Percentiles rank a stretch among this genome's conserved stretches.
Evolutionary conservation across 768 basidiomycete genomes (phyloP).

Genomic region (Tephrocybe sp.): DNA sequence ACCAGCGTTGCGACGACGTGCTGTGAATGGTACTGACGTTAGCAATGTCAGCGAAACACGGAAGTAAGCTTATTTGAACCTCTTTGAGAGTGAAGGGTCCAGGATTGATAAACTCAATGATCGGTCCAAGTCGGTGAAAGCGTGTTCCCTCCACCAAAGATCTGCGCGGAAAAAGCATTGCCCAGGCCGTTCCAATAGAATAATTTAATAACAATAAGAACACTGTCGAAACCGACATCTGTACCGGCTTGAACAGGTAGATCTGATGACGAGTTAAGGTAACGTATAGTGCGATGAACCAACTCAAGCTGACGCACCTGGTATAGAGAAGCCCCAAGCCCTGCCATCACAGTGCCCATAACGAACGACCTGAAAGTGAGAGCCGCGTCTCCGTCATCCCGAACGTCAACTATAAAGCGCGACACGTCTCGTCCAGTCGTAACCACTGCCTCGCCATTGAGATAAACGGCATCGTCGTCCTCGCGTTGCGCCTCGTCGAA

Average conservation of each 20-base stretch:
- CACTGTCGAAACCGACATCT: conserved; percentile 48
- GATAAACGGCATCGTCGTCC: conserved; percentile 27
- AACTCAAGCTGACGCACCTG: conserved; percentile 36
- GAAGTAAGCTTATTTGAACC: conserved; percentile 27
- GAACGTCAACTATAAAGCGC: conserved; percentile 49
- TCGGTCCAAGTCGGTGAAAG: conserved; percentile 34
- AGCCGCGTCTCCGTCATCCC: conserved; percentile 56
- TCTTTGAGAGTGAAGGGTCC: conserved; percentile 58
- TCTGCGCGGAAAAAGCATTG: conserved; percentile 39
- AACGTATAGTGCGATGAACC: not conserved
- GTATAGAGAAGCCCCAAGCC: conserved; percentile 53
- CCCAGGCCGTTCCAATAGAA: conserved; percentile 49
- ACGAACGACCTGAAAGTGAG: conserved; percentile 54
- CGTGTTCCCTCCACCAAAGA: conserved; percentile 43
- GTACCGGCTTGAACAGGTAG: conserved; percentile 57
- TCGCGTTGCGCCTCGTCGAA: conserved; percentile 16
- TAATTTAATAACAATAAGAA: conserved; percentile 57
- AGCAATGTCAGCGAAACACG: not conserved
- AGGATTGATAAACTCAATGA: conserved; percentile 52
- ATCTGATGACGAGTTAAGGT: conserved; percentile 32
- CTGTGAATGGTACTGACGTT: conserved; percentile 24
- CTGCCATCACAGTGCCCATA: conserved; percentile 56
- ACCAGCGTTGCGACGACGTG: conserved; percentile 57
- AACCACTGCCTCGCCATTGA: conserved; percentile 40
- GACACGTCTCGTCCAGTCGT: conserved; percentile 50